These are phyloP conservation scores for Curvularia hawaiiensis DNA, from an alignment of 2,329 filamentous ascomycete species.

Conservation along the genomic window DNA sequence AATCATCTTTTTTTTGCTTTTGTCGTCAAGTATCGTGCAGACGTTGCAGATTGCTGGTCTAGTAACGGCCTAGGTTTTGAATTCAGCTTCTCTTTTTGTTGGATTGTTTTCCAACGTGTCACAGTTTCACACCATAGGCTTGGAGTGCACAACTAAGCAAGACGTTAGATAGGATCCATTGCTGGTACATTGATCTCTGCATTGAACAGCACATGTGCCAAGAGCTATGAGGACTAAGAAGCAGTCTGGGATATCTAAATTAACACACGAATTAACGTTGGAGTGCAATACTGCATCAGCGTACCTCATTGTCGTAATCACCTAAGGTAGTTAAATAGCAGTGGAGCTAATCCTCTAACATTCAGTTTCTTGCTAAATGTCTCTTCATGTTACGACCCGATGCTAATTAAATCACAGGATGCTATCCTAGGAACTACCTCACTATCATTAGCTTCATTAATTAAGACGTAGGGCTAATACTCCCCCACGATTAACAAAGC, in stretches of 20 bases:
- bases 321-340: neutral
- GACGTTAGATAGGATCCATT: neutral
- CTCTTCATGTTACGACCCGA: neutral
- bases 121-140: neutral
- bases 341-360: neutral
- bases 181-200: neutral
- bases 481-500: neutral
- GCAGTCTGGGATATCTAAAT: neutral
- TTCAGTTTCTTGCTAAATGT: neutral
- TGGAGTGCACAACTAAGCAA: neutral
- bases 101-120: neutral
- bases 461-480: neutral
- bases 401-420: neutral
- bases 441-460: neutral
- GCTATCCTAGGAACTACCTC: neutral
- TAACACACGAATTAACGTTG: neutral
- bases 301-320: neutral
- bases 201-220: neutral
- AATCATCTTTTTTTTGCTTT: neutral
- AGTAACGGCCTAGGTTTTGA: neutral
- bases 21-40: neutral
- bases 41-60: neutral
- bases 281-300: neutral
- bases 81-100: conserved; percentile 7
- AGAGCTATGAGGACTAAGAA: neutral